Conservation (phyloP, 176 grass and related monocot species). For the Cocos nucifera region DNA sequence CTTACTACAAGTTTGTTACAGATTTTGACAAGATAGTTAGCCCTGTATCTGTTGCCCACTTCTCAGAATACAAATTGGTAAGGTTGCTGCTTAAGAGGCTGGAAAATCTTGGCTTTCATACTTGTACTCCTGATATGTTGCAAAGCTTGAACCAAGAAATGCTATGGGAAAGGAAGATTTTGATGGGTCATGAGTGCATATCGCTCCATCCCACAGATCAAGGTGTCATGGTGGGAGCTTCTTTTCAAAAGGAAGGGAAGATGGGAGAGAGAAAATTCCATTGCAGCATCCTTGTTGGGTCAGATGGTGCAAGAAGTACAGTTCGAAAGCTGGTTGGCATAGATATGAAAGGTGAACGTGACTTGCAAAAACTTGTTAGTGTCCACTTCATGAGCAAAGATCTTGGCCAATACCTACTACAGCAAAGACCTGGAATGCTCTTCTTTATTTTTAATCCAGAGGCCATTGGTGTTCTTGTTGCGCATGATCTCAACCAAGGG, state of each 20-base stretch:
- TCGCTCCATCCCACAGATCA: constrained; percentile 40
- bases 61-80: constrained; percentile 84
- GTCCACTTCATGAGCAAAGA: constrained; percentile 85
- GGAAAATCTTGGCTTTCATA: constrained; percentile 40
- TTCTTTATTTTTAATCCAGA: constrained; percentile 84
- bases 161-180: constrained; percentile 50
- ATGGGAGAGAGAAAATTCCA: constrained; percentile 46
- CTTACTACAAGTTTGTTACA: constrained; percentile 9
- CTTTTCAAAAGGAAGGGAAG: constrained; percentile 34
- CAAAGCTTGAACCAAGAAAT: constrained; percentile 18
- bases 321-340: constrained; percentile 61
- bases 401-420: constrained; percentile 66
- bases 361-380: constrained; percentile 77
- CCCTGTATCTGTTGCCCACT: constrained; percentile 75
- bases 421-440: constrained; percentile 81
- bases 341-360: constrained; percentile 70
- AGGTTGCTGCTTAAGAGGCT: constrained; percentile 74
- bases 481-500: constrained; percentile 88
- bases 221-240: constrained; percentile 46
- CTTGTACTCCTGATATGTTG: constrained; percentile 35
- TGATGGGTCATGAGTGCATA: constrained; percentile 78
- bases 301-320: constrained; percentile 71
- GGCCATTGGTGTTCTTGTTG: constrained; percentile 74
- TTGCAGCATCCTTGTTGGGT: constrained; percentile 68
- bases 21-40: constrained; percentile 69